Percentiles rank a stretch among this genome's conserved stretches.
Conservation (phyloP, 306 rosid species). For the Citrullus colocynthis region DNA sequence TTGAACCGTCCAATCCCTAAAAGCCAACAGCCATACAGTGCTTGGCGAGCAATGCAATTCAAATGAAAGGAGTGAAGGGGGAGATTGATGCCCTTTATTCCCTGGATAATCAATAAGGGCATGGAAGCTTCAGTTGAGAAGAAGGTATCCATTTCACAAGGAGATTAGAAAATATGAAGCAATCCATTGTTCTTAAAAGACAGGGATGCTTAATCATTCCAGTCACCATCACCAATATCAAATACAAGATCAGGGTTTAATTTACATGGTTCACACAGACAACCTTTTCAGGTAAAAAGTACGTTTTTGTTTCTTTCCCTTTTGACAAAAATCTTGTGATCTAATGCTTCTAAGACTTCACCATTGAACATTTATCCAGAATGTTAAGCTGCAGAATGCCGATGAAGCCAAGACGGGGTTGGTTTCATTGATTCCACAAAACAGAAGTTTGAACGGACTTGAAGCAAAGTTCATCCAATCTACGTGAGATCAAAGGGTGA, state of each 20-base stretch:
- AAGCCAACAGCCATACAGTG: not conserved
- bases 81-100: not conserved
- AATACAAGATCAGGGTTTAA: slow-evolving; percentile 18
- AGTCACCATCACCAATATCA: slow-evolving; percentile 32
- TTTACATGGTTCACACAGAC: slow-evolving; percentile 26
- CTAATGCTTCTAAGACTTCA: slow-evolving; percentile 15
- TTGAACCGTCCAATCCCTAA: not conserved
- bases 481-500: not conserved
- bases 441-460: slow-evolving; percentile 10
- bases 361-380: slow-evolving; percentile 10
- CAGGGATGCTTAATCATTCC: slow-evolving; percentile 17
- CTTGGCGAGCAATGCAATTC: not conserved
- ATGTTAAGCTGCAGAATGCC: not conserved
- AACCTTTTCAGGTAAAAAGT: slow-evolving; percentile 7
- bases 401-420: slow-evolving; percentile 10
- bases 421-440: slow-evolving; percentile 16
- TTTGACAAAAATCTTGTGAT: slow-evolving; percentile 16
- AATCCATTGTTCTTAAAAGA: not conserved
- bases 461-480: slow-evolving; percentile 11
- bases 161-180: not conserved
- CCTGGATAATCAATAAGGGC: not conserved
- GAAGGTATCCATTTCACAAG: not conserved
- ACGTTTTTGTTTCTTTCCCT: not conserved
- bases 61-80: not conserved
- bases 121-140: not conserved